These are phyloP conservation scores for Orychophragmus violaceus DNA, from an alignment of 345 rosid species.

Conservation along the genomic window DNA sequence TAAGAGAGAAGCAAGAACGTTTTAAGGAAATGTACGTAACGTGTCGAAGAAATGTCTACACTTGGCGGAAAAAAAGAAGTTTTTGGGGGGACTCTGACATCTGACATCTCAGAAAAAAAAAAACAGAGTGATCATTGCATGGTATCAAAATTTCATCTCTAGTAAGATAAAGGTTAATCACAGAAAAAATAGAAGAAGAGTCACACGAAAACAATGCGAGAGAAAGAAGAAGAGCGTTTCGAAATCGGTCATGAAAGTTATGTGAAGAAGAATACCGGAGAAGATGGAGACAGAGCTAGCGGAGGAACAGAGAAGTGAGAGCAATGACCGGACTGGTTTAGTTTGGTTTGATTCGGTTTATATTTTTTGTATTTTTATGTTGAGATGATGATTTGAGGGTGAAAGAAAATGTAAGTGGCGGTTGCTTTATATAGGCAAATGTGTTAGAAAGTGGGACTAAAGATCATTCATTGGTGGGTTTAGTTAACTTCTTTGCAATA, in stretches of 20 bases:
- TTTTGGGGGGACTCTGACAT: neutral
- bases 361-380: neutral
- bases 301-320: neutral
- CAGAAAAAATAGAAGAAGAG: neutral
- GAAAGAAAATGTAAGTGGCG: neutral
- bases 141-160: neutral
- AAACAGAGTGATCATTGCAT: neutral
- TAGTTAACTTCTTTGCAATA: neutral
- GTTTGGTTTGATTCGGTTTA: conserved; percentile 12
- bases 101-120: neutral
- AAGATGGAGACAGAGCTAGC: conserved; percentile 9
- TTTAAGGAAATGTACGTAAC: conserved; percentile 12
- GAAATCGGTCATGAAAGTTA: conserved; percentile 7
- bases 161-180: neutral
- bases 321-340: neutral
- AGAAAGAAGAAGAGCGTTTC: conserved; percentile 17
- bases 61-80: neutral
- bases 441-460: neutral
- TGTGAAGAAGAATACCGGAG: conserved; percentile 19
- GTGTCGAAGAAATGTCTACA: conserved; percentile 12
- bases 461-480: conserved; percentile 1
- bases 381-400: neutral
- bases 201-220: conserved; percentile 24
- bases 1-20: neutral
- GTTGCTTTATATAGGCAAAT: conserved; percentile 23